These are phyloP conservation scores for Pseudotsuga menziesii DNA, from an alignment of 75 land plant species.

Conservation along the genomic window DNA sequence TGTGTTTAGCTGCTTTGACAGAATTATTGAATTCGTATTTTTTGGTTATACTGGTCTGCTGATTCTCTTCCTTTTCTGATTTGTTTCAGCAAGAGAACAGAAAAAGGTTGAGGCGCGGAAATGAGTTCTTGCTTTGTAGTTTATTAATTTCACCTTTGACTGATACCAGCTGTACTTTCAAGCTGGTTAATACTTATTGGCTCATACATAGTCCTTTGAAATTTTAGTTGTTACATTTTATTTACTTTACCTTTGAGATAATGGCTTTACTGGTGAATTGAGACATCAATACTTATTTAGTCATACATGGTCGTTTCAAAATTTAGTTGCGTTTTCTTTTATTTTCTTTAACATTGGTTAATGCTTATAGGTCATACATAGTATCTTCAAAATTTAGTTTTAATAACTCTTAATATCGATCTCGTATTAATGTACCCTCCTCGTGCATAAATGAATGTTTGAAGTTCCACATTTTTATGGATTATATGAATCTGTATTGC, in stretches of 20 bases:
- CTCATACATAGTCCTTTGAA: not conserved
- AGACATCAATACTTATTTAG: no score
- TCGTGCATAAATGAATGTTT: not conserved
- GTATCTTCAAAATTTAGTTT: not conserved
- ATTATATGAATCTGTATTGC: not conserved
- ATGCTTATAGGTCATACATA: not conserved
- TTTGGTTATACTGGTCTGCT: conserved; percentile 6
- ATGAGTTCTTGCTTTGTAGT: conserved; percentile 17
- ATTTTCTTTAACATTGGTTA: not conserved
- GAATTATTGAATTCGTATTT: not conserved
- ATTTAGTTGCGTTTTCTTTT: no score
- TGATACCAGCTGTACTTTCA: not conserved
- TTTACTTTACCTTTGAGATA: no score
- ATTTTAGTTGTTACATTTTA: not conserved
- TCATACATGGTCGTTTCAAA: no score
- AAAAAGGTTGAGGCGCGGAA: conserved; percentile 88
- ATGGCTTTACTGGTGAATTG: no score
- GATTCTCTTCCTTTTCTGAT: conserved; percentile 14
- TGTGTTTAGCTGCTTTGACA: not conserved
- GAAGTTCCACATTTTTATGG: not conserved
- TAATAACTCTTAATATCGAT: not conserved
- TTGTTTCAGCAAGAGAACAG: conserved; percentile 69
- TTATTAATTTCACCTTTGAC: not conserved
- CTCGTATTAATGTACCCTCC: not conserved
- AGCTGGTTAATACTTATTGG: not conserved